A percentile compares a stretch with the other conserved stretches of the same genome.
Conservation (phyloP, 2,329 filamentous ascomycete species). For the Graphilbum sp. region DNA sequence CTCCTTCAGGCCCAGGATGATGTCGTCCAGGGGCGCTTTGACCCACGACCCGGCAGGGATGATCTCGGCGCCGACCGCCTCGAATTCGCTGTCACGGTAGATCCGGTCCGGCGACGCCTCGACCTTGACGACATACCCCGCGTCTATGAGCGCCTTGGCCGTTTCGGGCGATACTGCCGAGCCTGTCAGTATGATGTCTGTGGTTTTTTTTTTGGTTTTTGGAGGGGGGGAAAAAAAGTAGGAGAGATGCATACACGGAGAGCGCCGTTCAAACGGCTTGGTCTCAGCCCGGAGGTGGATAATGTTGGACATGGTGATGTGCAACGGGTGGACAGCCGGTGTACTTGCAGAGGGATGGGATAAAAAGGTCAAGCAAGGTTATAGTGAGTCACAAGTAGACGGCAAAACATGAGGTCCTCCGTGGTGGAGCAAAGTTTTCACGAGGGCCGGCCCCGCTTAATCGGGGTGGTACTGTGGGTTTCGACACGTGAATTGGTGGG, state of each 20-base stretch:
- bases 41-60: constrained; percentile 52
- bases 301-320: constrained; percentile 1
- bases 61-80: constrained; percentile 45
- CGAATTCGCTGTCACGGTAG: constrained; percentile 44
- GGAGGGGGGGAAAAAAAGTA: too few species aligned
- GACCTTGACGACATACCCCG: constrained; percentile 51
- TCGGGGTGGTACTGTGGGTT: too few species aligned
- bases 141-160: constrained; percentile 41
- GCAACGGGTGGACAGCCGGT: not conserved
- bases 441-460: too few species aligned
- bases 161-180: constrained; percentile 9
- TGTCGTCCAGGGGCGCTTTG: constrained; percentile 48
- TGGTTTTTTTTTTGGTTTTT: too few species aligned
- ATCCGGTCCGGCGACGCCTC: constrained; percentile 54
- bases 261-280: constrained; percentile 12
- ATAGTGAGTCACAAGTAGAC: too few species aligned
- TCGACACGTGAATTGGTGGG: too few species aligned
- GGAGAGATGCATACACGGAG: constrained; percentile 4
- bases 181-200: not conserved
- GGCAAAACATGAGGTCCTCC: too few species aligned
- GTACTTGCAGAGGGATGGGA: too few species aligned
- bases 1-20: constrained; percentile 66
- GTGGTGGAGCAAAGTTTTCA: too few species aligned
- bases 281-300: constrained; percentile 11
- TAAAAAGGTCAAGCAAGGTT: too few species aligned